phyloP scores from a whole-genome alignment of 208 protist genomes.

The Balamuthia mandrillaris region DNA sequence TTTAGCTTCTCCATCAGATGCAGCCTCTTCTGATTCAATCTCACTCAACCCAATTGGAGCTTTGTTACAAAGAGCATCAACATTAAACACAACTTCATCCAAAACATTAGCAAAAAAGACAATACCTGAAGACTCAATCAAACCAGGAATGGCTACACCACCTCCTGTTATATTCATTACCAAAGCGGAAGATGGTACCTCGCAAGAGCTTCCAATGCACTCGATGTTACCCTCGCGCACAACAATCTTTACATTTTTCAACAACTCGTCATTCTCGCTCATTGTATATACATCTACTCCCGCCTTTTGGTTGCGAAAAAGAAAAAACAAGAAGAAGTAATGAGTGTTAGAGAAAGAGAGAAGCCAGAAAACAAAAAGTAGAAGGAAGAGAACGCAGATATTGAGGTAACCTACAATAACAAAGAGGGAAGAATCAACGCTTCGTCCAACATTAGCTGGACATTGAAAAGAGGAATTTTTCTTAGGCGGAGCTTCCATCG shows the following conservation, averaged over 20 bases:
- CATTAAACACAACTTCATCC: slow-evolving; percentile 4
- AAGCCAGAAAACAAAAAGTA: background rate
- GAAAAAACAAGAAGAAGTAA: background rate
- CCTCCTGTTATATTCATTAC: background rate
- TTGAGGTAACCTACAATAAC: background rate
- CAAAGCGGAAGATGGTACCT: background rate
- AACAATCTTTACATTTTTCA: background rate
- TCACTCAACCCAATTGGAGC: no score
- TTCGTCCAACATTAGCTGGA: no score
- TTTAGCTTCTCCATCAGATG: slow-evolving; percentile 27
- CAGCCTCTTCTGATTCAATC: background rate
- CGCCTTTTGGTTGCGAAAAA: background rate
- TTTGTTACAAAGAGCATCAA: no score
- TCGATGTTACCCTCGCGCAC: slow-evolving; percentile 28
- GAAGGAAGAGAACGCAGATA: background rate
- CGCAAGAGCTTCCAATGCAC: background rate
- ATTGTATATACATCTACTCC: slow-evolving; percentile 36
- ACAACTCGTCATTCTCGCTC: background rate
- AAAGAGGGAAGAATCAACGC: background rate
- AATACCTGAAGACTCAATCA: background rate
- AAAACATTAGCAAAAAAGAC: background rate
- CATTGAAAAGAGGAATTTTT: no score
- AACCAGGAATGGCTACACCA: slow-evolving; percentile 18
- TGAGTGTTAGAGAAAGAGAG: background rate
- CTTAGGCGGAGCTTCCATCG: no score